Base-by-base conservation (phyloP, 306 rosid genomes). In the Datisca glomerata region DNA sequence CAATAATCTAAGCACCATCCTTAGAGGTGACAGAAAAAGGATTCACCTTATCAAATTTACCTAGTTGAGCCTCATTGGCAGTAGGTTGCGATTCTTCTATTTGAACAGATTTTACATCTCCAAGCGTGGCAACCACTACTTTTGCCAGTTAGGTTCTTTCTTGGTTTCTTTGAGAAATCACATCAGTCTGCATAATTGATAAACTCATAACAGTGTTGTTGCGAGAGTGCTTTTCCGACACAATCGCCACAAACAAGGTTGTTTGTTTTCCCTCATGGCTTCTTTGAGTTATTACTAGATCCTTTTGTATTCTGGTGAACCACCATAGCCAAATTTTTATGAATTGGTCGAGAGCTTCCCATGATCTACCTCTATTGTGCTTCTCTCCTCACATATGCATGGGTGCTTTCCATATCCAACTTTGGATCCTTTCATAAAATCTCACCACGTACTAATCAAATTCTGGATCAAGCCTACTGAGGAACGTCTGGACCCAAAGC, bases 1-100 rank as follows among this genome's bases (percentile, higher is more conserved):
- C 36, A 55, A 55, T 55, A 11, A 43, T 55, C 60, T 39, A 40
- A 2, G 58, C 27, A 7, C 12, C 41, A 40, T 15, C 16, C 21
- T 38, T 51, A 51, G 34, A 24, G 17, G 22, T n/a, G 3, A 11
- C 3, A 24, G 17, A 33, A 16, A 56, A 23, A 4, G 10, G 6
- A 23, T 0, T 12, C 0, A 39, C 24, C n/a, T 32, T 48, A 48
- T 7, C 14, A 41, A 41, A 12, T 19, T 11, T 41, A 27, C 49
- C 0, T 34, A 16, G 43, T n/a, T 21, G 13, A 4, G 34, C 31
- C 5, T 28, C 50, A 18, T 41, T 40, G 8, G 40, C 6, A 0
- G 13, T 16, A 4, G 21, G 27, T 1, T 2, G 13, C 1, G 18
- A 12, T 21, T 55, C 44, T 1, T 21, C 4, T 0, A n/a, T n/a